Evolutionary conservation across 1,139 yeast genomes (phyloP), one percentile per base, ranked within the genome.

Genomic region (Scheffersomyces lignicola): DNA sequence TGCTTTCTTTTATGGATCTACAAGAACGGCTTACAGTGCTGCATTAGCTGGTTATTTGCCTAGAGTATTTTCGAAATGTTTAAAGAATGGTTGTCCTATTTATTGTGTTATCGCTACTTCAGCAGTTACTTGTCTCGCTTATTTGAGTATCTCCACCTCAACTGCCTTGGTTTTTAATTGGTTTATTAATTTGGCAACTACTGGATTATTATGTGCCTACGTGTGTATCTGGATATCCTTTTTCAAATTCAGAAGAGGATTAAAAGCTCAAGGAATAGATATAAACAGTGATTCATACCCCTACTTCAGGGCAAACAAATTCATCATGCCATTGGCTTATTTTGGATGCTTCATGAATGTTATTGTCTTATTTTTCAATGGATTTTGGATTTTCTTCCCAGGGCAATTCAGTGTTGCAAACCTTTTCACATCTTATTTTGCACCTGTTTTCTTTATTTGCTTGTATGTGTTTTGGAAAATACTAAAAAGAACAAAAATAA

Each of bases 151-250:
- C 7, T 42, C 49, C 13, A 43, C 49, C 23, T 44, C 62, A 4
- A 52, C 68, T 10, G 55, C 52, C 24, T 43, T 43, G n/a, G 70
- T 62, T 3, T 63, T 65, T 48, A 56, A 57, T 43, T 65, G 70
- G 70, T 63, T 65, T 36, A 51, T 62, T 41, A 62, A 63, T 44
- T 58, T 65, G 47, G 53, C 65, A 32, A 78, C 82, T 13, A 76
- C 79, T 17, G 77, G 80, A 8, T 61, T 76, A 31, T 69, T 78
- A 45, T 57, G 76, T 40, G 67, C 78, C 11, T 78, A 78, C 65
- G 60, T 71, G 9, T 62, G 70, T 39, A 69, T 77, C 38, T 73
- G 79, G 54, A 54, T 66, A 45, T 54, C 70, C 36, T 78, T 74
- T 52, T 64, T 64, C 52, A 59, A 60, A 42, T 62, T 65, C 44